Base-by-base conservation (phyloP, 768 basidiomycete species). In the Lentinus brumalis region DNA sequence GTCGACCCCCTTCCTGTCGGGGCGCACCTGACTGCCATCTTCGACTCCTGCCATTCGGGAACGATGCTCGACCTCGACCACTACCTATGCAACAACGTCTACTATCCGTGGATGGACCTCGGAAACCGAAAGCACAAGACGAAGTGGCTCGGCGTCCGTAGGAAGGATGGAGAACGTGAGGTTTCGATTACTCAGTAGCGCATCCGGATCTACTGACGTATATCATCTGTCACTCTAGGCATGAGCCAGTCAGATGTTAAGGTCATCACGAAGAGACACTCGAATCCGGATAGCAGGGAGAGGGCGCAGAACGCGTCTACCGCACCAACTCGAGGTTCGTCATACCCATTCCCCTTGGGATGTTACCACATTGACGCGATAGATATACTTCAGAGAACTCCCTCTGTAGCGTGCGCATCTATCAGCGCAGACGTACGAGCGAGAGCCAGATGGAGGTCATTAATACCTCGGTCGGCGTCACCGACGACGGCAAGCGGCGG, bases 41-140 rank as follows among this genome's bases (percentile, higher is more conserved):
- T 65, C 50, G 64, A 65, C 50, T 65, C 64, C 41, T 65, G 60
- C 57, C 64, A 65, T 21, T 65, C 64, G 44, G 64, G 60, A 10
- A 58, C 56, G 15, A 35, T 65, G 38, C 63, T 72, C 26, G 65
- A 70, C 44, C 67, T 72, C 50, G 66, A 64, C 2, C 71, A 72
- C 52, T 56, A 68, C 47, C 53, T 66, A 7, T 72, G 71, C 54
- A 69, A 72, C 45, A 47, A 35, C 3, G 51, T 69, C 5, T 70
- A 66, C 59, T 63, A 64, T 21, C 70, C 69, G 5, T 69, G 69
- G 69, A 56, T 61, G 60, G 56, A 53, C 45, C 49, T 57, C 44
- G 68, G 69, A 42, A 40, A 58, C 44, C 68, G 69, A 26, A 53
- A 57, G 50, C 53, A 66, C n/a, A 57, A 57, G 18, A 66, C 65